Conservation (phyloP, 2,329 filamentous ascomycete genomes). For the Ceratocystis eucalypticola region DNA sequence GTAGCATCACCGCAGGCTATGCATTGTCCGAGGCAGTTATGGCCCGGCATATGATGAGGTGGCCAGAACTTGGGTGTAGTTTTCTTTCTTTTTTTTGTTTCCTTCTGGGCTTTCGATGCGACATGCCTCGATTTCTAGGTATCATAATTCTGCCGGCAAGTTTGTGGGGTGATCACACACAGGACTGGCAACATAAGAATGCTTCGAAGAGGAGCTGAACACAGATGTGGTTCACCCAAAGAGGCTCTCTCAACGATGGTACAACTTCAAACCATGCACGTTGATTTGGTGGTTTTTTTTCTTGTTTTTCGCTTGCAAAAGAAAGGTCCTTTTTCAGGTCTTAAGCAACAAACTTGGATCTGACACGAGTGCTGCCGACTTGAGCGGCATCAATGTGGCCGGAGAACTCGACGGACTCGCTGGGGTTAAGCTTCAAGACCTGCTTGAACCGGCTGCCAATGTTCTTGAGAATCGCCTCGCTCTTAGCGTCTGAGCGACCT, state of each 20-base stretch:
- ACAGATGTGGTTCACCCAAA: slow-evolving; percentile 1
- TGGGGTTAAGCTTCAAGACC: slow-evolving; percentile 62
- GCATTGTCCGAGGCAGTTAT: background rate
- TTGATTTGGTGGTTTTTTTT: slow-evolving; percentile 5
- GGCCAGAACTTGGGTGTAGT: background rate
- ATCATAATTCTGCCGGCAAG: slow-evolving; percentile 15
- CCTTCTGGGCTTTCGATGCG: background rate
- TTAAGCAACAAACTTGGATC: slow-evolving; percentile 84
- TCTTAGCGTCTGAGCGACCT: slow-evolving; percentile 66
- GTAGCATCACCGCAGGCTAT: background rate
- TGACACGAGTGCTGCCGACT: slow-evolving; percentile 84
- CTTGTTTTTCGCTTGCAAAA: background rate
- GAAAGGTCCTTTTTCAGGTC: background rate
- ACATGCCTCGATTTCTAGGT: slow-evolving; percentile 10
- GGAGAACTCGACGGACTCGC: slow-evolving; percentile 81
- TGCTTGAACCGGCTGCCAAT: slow-evolving; percentile 92
- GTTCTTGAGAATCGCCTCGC: slow-evolving; percentile 66
- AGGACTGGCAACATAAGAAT: slow-evolving; percentile 3
- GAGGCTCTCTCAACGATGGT: slow-evolving; percentile 1
- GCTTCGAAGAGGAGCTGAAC: slow-evolving; percentile 9
- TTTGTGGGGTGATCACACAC: slow-evolving; percentile 5
- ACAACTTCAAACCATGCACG: background rate
- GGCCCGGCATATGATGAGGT: background rate
- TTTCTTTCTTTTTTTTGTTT: slow-evolving; percentile 3
- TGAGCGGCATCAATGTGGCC: slow-evolving; percentile 92